phyloP scores from a whole-genome alignment of 805 yeast species.

The Candida insectalens region DNA sequence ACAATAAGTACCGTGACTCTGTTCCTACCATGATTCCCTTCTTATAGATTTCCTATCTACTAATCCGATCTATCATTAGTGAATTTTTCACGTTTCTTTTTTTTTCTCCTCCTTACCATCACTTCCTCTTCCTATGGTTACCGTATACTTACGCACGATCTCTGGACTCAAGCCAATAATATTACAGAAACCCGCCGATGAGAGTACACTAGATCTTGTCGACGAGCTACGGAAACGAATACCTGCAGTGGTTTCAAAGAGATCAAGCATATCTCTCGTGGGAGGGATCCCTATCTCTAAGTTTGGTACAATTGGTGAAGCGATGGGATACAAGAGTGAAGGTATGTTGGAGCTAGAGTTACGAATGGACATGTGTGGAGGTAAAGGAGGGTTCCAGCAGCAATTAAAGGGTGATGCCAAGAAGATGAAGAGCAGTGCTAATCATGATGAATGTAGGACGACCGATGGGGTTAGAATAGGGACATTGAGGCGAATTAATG shows the following conservation, averaged over 20 bases:
- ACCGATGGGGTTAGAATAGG: conserved; percentile 31
- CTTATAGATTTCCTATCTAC: conserved; percentile 14
- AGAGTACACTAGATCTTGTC: conserved; percentile 3
- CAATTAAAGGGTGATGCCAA: too few species aligned
- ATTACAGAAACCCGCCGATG: conserved; percentile 1
- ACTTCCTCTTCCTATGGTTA: conserved; percentile 7
- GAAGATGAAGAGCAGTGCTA: conserved; percentile 20
- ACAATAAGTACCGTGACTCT: conserved; percentile 37
- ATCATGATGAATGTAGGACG: conserved; percentile 23
- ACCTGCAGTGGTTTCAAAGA: conserved; percentile 7
- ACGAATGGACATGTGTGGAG: conserved; percentile 31
- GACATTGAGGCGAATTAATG: conserved; percentile 26
- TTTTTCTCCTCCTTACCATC: conserved; percentile 4
- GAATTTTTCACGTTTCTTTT: conserved; percentile 2
- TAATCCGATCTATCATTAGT: background rate
- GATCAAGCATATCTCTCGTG: conserved; percentile 8
- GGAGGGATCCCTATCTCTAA: conserved; percentile 6
- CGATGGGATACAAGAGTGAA: too few species aligned
- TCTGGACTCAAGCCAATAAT: conserved; percentile 8
- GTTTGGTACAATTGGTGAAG: background rate
- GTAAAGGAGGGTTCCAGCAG: conserved; percentile 34
- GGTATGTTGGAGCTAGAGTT: conserved; percentile 20
- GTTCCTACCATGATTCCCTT: conserved; percentile 63
- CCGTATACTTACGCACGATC: conserved; percentile 9
- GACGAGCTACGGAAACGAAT: conserved; percentile 2